phyloP scores from a whole-genome alignment of 371 early-diverging fungal species.

The Apophysomyces sp. region DNA sequence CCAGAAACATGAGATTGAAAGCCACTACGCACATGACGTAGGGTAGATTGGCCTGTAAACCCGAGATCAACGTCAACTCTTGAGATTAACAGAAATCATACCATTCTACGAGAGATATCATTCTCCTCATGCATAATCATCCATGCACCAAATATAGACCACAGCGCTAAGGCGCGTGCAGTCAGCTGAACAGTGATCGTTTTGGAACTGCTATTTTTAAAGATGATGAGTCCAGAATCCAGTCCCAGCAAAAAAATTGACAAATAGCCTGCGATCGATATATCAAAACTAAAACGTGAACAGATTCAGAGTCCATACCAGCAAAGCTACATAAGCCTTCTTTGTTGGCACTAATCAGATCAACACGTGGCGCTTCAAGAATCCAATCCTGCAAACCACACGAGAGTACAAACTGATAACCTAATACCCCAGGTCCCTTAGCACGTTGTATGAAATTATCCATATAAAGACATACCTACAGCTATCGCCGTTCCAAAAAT shows the following conservation, averaged over 20 bases:
- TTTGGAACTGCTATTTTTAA: constrained; percentile 10
- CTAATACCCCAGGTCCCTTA: constrained; percentile 8
- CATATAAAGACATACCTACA: constrained; percentile 29
- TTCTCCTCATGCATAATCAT: constrained; percentile 12
- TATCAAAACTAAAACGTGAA: neutral
- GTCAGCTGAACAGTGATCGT: constrained; percentile 13
- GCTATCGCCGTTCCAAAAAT: constrained; percentile 47
- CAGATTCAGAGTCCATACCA: constrained; percentile 45
- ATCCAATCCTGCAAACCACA: constrained; percentile 75
- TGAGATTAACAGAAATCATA: constrained; percentile 22
- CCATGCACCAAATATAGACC: constrained; percentile 38
- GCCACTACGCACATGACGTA: constrained; percentile 76
- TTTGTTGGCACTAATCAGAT: constrained; percentile 83
- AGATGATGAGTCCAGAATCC: constrained; percentile 53
- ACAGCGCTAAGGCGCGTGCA: constrained; percentile 12
- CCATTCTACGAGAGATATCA: constrained; percentile 71
- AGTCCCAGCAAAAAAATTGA: constrained; percentile 76
- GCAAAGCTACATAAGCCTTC: constrained; percentile 88
- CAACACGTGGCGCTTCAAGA: constrained; percentile 71
- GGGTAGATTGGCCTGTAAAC: constrained; percentile 67
- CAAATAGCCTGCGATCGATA: constrained; percentile 65
- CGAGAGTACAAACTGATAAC: constrained; percentile 57
- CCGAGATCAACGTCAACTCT: neutral
- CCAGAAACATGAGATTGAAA: constrained; percentile 61
- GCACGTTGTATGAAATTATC: neutral